Conservation (phyloP, 2,329 filamentous ascomycete genomes). For the Colletotrichum salicis region DNA sequence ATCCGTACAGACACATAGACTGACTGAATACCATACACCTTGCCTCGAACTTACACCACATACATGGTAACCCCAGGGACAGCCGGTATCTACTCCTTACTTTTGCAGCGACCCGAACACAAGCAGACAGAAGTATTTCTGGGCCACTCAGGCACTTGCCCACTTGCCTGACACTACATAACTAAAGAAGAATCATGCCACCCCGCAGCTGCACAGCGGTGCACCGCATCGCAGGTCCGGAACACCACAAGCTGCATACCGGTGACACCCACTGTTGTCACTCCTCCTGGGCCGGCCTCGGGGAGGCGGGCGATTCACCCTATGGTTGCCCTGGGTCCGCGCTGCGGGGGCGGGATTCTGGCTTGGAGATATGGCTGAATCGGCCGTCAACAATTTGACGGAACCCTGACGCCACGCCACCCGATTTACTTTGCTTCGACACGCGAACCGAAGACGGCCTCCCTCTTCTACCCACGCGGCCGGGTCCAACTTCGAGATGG, state of each 20-base stretch:
- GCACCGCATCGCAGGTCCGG: constrained; percentile 12
- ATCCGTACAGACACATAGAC: not conserved
- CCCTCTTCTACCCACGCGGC: not conserved
- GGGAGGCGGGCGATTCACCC: not conserved
- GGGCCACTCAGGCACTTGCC: constrained; percentile 3
- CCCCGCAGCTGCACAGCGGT: constrained; percentile 23
- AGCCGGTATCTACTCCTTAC: not conserved
- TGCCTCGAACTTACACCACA: not conserved
- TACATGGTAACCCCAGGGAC: not conserved
- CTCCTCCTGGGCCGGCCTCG: constrained; percentile 5
- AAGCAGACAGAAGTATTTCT: not conserved
- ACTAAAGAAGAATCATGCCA: constrained; percentile 22
- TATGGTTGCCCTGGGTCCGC: not conserved
- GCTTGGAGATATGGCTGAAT: constrained; percentile 28
- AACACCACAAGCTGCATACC: constrained; percentile 26
- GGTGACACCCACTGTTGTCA: constrained; percentile 6
- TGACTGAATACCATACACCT: not conserved
- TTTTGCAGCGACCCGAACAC: not conserved
- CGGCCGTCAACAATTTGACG: constrained; percentile 22
- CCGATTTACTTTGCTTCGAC: constrained; percentile 26
- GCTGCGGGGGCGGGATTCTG: constrained; percentile 11
- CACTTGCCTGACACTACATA: constrained; percentile 17
- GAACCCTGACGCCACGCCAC: constrained; percentile 24
- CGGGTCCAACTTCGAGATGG: constrained; percentile 19
- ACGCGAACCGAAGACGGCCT: constrained; percentile 29